Base-by-base conservation (phyloP, 208 protist species). In the Trypanosoma vivax region DNA sequence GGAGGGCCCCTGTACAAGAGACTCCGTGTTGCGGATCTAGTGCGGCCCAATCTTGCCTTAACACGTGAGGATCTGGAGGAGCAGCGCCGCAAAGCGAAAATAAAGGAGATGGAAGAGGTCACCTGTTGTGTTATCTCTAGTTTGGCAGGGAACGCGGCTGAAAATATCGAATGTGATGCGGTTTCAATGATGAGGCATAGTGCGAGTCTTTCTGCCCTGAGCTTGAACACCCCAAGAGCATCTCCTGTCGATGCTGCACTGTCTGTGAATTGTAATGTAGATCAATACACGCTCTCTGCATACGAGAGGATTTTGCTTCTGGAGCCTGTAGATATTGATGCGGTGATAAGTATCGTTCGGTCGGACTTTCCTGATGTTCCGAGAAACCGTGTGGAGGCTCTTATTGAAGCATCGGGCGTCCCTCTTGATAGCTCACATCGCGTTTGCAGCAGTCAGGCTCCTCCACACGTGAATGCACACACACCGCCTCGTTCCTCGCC, bases 301-400 rank as follows among this genome's bases (percentile, higher is more conserved):
- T 86, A 75, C 42, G 80, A 92, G 27, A 42, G 67, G 18, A 45
- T 83, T 3, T 56, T 93, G 31, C 59, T 93, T 30, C 60, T 83
- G 24, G 82, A 88, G 55, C 75, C 82, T 7, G 63, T 75, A 0
- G 63, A 83, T 57, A 38, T 72, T 25, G 67, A 76, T 14, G 70
- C 65, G 1, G 67, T 62, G 6, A 49, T 58, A 21, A 45, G 18
- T 0, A 18, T 66, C 1, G 82, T 89, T 10, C 73, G 73, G 59
- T 37, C 40, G 9, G 66, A 76, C 18, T 93, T 93, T 62, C 65
- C 77, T 1, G 65, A 76, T 48, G 55, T 93, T 3, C 41, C 75
- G 1, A 53, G 59, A 16, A 39, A 57, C 5, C 68, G 72, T 30
- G 67, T 93, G 19, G 72, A 82, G 38, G 60, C 65, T 41, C 47